Evolutionary conservation across 2,329 filamentous ascomycete species (phyloP).

Genomic region (Beauveria brongniartii): DNA sequence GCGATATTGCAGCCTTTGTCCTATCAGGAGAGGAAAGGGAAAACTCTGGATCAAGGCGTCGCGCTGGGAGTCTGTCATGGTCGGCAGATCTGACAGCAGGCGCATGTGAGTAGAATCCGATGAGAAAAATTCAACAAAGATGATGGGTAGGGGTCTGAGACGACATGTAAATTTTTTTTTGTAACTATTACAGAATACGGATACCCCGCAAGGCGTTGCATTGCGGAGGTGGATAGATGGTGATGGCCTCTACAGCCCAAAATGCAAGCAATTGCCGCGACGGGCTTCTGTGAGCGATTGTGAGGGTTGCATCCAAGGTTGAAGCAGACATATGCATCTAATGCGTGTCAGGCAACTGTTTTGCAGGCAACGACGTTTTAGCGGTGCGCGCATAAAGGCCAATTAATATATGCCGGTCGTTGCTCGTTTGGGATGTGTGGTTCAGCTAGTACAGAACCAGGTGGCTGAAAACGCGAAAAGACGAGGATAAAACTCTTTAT

Average conservation of each 20-base stretch:
- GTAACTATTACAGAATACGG: too few relatives aligned
- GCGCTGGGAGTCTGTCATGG: not conserved
- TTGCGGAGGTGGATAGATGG: too few relatives aligned
- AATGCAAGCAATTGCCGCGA: too few relatives aligned
- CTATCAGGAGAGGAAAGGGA: too few relatives aligned
- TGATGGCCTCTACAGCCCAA: too few relatives aligned
- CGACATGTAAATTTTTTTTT: not conserved
- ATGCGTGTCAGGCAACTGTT: too few relatives aligned
- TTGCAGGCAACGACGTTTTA: too few relatives aligned
- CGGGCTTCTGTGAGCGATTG: too few relatives aligned
- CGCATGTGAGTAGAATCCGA: not conserved
- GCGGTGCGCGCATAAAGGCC: not conserved
- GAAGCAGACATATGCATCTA: too few relatives aligned
- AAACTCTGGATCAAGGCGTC: not conserved
- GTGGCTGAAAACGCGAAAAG: not conserved
- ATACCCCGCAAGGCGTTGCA: too few relatives aligned
- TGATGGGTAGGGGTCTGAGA: not conserved
- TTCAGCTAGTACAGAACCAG: not conserved
- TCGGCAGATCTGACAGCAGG: not conserved
- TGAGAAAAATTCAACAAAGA: not conserved
- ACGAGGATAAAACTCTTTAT: too few relatives aligned
- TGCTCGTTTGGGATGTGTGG: not conserved
- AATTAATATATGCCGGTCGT: not conserved
- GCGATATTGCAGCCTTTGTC: too few relatives aligned
- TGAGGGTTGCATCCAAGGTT: not conserved